A percentile compares a stretch with the other conserved stretches of the same genome.
Conservation (phyloP, 352 stramenopile species). For the Phytophthora brassicae region DNA sequence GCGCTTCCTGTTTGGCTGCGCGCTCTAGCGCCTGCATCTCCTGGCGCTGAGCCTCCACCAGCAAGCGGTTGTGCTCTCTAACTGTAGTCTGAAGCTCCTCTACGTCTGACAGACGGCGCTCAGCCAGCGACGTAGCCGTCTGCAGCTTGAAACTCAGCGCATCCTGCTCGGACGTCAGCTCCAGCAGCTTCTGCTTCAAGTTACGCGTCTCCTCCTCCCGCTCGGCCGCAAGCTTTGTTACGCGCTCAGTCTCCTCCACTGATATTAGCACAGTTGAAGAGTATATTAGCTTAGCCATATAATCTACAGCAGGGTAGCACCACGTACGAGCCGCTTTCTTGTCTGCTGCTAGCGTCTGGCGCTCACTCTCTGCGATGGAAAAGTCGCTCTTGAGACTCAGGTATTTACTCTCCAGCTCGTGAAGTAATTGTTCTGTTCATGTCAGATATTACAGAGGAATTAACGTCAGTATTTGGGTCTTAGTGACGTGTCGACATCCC, state of each 20-base stretch:
- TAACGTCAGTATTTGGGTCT: conserved; percentile 25
- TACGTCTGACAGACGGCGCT: conserved; percentile 63
- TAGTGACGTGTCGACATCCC: neutral
- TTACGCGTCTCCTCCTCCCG: conserved; percentile 32
- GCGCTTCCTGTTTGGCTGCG: conserved; percentile 57
- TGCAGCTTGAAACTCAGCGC: conserved; percentile 55
- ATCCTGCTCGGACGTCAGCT: conserved; percentile 52
- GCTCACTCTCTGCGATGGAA: conserved; percentile 55
- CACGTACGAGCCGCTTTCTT: conserved; percentile 56
- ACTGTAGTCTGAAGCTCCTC: conserved; percentile 59
- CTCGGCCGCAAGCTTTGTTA: conserved; percentile 25
- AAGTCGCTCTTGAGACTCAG: conserved; percentile 61
- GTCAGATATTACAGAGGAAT: no score
- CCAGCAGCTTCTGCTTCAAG: conserved; percentile 45
- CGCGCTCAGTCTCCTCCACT: conserved; percentile 37
- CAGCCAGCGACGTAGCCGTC: conserved; percentile 46
- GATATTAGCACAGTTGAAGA: conserved; percentile 10
- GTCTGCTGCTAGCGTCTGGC: conserved; percentile 43
- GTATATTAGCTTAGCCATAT: conserved; percentile 8
- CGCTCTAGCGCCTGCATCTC: conserved; percentile 69
- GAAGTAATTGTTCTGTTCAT: conserved; percentile 67
- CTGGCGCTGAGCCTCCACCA: conserved; percentile 56
- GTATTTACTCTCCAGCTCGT: conserved; percentile 80
- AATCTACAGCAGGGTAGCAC: no score
- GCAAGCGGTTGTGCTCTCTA: conserved; percentile 55